These are phyloP conservation scores for Penicillium angulare DNA, from an alignment of 495 filamentous ascomycete species.

Conservation along the genomic window DNA sequence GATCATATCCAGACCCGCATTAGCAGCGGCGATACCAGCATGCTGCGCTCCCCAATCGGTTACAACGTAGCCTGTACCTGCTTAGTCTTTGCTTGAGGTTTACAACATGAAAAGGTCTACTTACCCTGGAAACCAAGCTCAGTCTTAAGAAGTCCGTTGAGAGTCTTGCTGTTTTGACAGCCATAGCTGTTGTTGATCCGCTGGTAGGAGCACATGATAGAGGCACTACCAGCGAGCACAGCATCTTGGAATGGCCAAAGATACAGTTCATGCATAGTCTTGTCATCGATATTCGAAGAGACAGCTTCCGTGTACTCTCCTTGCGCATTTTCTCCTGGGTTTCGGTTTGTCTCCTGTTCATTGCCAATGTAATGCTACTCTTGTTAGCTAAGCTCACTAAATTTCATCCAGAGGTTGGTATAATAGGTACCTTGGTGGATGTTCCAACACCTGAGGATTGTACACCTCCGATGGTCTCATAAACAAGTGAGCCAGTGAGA, in stretches of 20 bases:
- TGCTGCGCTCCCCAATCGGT: slow-evolving; percentile 60
- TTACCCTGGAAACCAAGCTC: slow-evolving; percentile 54
- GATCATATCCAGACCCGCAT: slow-evolving; percentile 58
- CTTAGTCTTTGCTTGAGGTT: background rate
- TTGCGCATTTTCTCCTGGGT: slow-evolving; percentile 9
- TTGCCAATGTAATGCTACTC: slow-evolving; percentile 58
- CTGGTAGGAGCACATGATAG: slow-evolving; percentile 58
- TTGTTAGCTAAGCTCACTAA: background rate
- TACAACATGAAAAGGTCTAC: background rate
- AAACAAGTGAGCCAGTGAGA: slow-evolving; percentile 57
- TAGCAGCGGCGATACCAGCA: slow-evolving; percentile 47
- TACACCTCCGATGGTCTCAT: slow-evolving; percentile 63
- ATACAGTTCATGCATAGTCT: slow-evolving; percentile 69
- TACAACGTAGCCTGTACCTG: slow-evolving; percentile 40
- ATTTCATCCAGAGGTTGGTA: background rate
- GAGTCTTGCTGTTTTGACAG: slow-evolving; percentile 59
- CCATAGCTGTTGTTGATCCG: slow-evolving; percentile 63
- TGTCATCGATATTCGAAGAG: slow-evolving; percentile 63
- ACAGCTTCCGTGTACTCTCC: slow-evolving; percentile 35
- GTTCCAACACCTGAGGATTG: slow-evolving; percentile 70
- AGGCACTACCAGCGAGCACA: slow-evolving; percentile 48
- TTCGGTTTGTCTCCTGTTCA: slow-evolving; percentile 59
- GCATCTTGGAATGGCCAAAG: slow-evolving; percentile 67
- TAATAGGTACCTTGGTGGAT: slow-evolving; percentile 56
- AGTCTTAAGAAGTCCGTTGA: slow-evolving; percentile 57